These are phyloP conservation scores for Peronospora tabacina DNA, from an alignment of 352 stramenopile genomes.

Conservation along the genomic window DNA sequence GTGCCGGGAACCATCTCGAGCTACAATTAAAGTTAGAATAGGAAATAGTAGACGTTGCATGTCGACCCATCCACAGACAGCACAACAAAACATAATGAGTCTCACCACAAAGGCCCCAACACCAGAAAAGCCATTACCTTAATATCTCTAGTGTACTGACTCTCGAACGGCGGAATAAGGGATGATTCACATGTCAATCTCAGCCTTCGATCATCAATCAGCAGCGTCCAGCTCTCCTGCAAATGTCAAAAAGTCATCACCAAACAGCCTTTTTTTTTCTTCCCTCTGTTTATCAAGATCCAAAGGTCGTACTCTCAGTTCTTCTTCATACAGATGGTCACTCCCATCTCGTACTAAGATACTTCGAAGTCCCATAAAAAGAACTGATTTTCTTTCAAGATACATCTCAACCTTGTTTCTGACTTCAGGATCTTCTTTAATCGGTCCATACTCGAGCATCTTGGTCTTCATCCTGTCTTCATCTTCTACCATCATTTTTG, in stretches of 20 bases:
- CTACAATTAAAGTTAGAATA: conserved; percentile 14
- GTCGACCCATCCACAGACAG: conserved; percentile 6
- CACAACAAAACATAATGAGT: conserved; percentile 13
- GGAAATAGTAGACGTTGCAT: conserved; percentile 6
- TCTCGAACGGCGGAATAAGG: conserved; percentile 69
- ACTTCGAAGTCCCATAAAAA: conserved; percentile 66
- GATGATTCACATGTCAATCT: conserved; percentile 77
- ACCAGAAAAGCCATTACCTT: conserved; percentile 28
- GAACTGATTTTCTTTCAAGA: conserved; percentile 64
- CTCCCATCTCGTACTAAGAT: conserved; percentile 53
- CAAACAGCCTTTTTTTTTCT: neutral
- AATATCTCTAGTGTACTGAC: conserved; percentile 62
- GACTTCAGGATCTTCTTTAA: conserved; percentile 78
- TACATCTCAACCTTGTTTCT: conserved; percentile 83
- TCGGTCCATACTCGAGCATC: conserved; percentile 77
- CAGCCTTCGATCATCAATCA: conserved; percentile 72
- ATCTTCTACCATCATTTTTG: conserved; percentile 70
- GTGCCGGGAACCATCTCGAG: conserved; percentile 49
- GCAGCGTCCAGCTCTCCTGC: conserved; percentile 75
- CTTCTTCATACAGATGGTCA: conserved; percentile 49
- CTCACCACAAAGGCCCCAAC: neutral
- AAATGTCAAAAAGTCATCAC: conserved; percentile 3
- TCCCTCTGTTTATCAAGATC: neutral
- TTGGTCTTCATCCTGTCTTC: conserved; percentile 64
- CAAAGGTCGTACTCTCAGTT: conserved; percentile 43